Evolutionary conservation across 2,329 filamentous ascomycete species (phyloP), one percentile per base, ranked within the genome.

Genomic region (Fusarium napiforme): DNA sequence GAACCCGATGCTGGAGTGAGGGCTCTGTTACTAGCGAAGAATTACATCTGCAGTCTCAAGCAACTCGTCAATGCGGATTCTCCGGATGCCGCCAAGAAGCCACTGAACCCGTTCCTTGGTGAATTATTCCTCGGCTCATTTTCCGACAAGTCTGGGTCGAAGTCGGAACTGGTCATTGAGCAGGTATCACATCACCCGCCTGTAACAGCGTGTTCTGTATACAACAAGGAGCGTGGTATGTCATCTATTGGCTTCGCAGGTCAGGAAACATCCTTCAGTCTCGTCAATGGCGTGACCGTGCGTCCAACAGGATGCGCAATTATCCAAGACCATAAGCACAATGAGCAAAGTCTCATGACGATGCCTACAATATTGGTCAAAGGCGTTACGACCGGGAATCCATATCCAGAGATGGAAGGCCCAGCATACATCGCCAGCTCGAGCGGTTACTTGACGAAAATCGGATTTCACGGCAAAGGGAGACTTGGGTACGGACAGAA

Each of bases 101-200:
- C 86, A 4, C 81, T 88, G 15, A 88, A 88, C 62, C 85, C 86
- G 6, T 88, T 88, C 63, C 79, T 88, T 0, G 86, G 86, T 28
- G 86, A 88, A 78, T 63, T 87, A 1, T 88, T 87, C 70, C 67
- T 87, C 7, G 83, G 82, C 0, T 78, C 78, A 0, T 85, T 82
- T 79, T 80, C 76, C 1, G 79, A 83, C 39, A 65, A 62, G 19
- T 49, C 30, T 4, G 56, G 74, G 2, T 75, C 78, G 16, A 46
- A 69, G 10, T 81, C 78, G 1, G 82, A 80, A 10, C 82, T 85
- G 3, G 49, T 77, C 6, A 40, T 73, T 43, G 86, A 88, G 78
- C 86, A 88, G 77, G 86, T 88, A 69, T 85, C 83, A 61, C 86
- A 88, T 65, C 86, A 88, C 70, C 86, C 86, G 40, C 86, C 86